Evolutionary conservation across 2,329 filamentous ascomycete genomes (phyloP).

Genomic region (Penicillium sp.): DNA sequence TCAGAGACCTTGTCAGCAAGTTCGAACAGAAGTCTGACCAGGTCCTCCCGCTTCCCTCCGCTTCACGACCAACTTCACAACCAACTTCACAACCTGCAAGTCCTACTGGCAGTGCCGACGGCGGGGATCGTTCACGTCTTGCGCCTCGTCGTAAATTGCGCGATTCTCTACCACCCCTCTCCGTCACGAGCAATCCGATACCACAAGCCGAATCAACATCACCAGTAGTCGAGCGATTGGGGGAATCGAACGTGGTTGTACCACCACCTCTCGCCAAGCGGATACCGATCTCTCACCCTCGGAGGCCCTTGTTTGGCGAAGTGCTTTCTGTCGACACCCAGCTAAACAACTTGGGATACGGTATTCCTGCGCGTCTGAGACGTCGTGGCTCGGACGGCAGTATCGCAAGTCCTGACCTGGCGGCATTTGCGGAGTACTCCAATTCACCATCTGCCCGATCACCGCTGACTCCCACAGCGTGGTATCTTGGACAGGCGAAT

Average conservation of each 20-base stretch:
- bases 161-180: conserved; percentile 13
- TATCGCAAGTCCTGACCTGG: conserved; percentile 51
- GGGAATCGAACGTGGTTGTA: conserved; percentile 2
- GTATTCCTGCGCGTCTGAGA: conserved; percentile 52
- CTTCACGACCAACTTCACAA: conserved; percentile 30
- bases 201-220: conserved; percentile 16
- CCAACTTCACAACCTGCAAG: conserved; percentile 35
- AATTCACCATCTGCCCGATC: conserved; percentile 47
- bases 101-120: conserved; percentile 27
- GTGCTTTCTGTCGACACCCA: conserved; percentile 58
- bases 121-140: conserved; percentile 26
- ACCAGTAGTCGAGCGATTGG: conserved; percentile 3
- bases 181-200: conserved; percentile 12
- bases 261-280: conserved; percentile 20
- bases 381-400: conserved; percentile 69
- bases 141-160: conserved; percentile 23
- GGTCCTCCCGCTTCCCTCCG: conserved; percentile 39
- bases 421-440: conserved; percentile 39
- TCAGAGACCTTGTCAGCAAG: conserved; percentile 72
- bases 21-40: conserved; percentile 63
- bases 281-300: conserved; percentile 34
- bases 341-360: conserved; percentile 50
- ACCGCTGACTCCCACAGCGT: conserved; percentile 61
- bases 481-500: conserved; percentile 52
- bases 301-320: conserved; percentile 68